phyloP scores from a whole-genome alignment of 148 eudicot genomes.

The Heliosperma pusillum region DNA sequence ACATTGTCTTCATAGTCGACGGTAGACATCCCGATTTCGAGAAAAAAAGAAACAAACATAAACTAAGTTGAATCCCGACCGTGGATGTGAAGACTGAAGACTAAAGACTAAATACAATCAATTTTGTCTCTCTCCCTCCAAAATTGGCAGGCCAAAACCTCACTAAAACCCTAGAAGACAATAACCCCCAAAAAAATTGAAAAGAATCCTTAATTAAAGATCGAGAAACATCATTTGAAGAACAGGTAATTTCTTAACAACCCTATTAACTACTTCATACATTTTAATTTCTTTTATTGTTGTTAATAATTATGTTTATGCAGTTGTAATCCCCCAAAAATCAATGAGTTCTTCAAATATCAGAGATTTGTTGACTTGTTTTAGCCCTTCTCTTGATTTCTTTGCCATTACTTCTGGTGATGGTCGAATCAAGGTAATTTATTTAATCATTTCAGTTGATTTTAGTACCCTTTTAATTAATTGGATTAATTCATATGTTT shows the following conservation, averaged over 20 bases:
- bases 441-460: background rate
- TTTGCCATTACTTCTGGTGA: constrained; percentile 76
- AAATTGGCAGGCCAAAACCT: background rate
- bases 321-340: background rate
- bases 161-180: background rate
- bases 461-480: background rate
- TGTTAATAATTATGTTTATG: background rate
- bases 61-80: too few species aligned
- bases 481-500: background rate
- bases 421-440: constrained; percentile 74
- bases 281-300: background rate
- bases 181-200: background rate
- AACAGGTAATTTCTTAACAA: background rate
- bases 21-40: too few species aligned
- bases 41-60: too few species aligned
- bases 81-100: too few species aligned
- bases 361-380: constrained; percentile 65
- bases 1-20: too few species aligned
- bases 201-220: too few species aligned
- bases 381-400: constrained; percentile 73
- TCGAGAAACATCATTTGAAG: background rate
- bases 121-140: background rate
- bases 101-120: too few species aligned
- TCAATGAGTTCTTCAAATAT: constrained; percentile 54
- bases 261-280: background rate